Conservation (phyloP, 2,329 filamentous ascomycete species). For the Teratosphaeria nubilosa region DNA sequence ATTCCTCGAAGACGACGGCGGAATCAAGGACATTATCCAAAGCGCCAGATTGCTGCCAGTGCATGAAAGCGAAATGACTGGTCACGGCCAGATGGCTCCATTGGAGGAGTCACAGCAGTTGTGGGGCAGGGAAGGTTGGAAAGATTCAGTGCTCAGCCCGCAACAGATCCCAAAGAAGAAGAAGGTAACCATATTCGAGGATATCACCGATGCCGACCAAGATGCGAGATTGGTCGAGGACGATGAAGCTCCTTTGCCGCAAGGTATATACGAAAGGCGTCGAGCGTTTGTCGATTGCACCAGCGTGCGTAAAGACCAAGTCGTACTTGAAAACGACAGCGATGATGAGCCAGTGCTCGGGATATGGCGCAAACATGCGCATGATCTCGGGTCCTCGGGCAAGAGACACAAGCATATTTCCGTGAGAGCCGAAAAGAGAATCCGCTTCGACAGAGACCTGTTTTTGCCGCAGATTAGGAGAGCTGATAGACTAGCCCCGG, state of each 20-base stretch:
- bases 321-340: conserved; percentile 1
- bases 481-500: not conserved
- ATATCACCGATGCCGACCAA: conserved; percentile 1
- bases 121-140: conserved; percentile 31
- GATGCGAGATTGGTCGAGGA: not conserved
- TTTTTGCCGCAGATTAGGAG: not conserved
- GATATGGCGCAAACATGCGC: not conserved
- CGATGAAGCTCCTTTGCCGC: not conserved
- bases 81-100: conserved; percentile 30
- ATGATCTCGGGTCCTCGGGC: not conserved
- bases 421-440: not conserved
- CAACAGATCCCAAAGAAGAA: conserved; percentile 1
- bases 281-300: conserved; percentile 6
- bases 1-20: conserved; percentile 47
- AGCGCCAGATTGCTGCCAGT: conserved; percentile 42
- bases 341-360: conserved; percentile 7
- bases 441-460: not conserved
- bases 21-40: conserved; percentile 50
- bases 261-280: not conserved
- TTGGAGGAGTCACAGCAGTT: conserved; percentile 34
- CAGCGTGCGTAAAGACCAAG: not conserved
- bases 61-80: conserved; percentile 22
- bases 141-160: not conserved
- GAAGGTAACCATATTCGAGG: conserved; percentile 1
- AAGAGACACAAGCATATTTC: not conserved